Evolutionary conservation across 768 basidiomycete species (phyloP).

Genomic region (Lentinula lateritia): DNA sequence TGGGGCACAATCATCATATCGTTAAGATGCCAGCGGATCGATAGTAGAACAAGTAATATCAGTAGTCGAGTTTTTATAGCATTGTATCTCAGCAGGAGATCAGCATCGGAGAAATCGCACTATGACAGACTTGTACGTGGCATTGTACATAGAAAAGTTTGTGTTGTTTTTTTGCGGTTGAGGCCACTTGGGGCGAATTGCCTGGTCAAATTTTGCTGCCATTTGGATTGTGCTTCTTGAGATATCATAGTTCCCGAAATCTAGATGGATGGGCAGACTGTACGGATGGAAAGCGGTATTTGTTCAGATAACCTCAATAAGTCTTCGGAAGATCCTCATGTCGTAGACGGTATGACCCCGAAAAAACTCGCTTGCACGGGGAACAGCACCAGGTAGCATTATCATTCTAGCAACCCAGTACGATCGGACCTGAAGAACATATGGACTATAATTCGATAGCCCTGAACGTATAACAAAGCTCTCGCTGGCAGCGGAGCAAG

Average conservation of each 20-base stretch:
- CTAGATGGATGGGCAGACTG: too few species aligned
- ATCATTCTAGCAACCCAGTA: too few species aligned
- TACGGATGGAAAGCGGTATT: too few species aligned
- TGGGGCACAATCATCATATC: background rate
- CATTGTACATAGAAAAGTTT: background rate
- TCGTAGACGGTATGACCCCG: too few species aligned
- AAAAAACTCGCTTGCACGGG: too few species aligned
- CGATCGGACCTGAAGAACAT: too few species aligned
- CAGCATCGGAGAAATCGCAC: background rate
- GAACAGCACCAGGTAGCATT: too few species aligned
- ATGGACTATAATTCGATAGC: too few species aligned
- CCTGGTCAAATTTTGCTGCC: background rate
- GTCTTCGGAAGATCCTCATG: too few species aligned
- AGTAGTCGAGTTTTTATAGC: background rate
- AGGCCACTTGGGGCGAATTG: background rate
- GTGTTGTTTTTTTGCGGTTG: background rate
- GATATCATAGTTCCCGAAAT: background rate
- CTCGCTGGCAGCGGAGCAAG: too few species aligned
- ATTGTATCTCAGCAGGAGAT: background rate
- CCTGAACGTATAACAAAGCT: too few species aligned
- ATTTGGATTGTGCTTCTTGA: background rate
- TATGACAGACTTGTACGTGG: background rate
- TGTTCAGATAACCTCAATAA: too few species aligned
- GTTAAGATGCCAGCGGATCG: background rate
- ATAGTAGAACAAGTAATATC: background rate